Evolutionary conservation across 495 filamentous ascomycete genomes (phyloP).

Genomic region (Tricharina praecox): DNA sequence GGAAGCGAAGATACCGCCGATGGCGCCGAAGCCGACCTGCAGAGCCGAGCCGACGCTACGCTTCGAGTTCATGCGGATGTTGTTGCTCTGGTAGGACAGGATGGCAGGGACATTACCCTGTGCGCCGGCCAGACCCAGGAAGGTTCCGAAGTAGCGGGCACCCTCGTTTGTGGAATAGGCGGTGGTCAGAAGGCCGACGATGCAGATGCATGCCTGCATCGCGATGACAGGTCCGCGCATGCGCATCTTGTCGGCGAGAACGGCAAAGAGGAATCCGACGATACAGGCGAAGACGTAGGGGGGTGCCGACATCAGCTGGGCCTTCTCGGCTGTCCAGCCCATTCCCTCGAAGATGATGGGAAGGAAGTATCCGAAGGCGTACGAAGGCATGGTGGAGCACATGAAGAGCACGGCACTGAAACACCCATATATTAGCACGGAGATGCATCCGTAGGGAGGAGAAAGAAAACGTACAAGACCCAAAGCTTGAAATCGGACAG

Average conservation of each 20-base stretch:
- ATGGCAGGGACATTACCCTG: constrained; percentile 39
- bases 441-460: too few species aligned
- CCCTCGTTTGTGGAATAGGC: constrained; percentile 35
- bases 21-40: constrained; percentile 35
- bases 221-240: constrained; percentile 38
- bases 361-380: constrained; percentile 37
- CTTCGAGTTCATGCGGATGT: constrained; percentile 47
- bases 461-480: constrained; percentile 23
- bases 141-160: constrained; percentile 41
- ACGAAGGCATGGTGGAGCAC: constrained; percentile 31
- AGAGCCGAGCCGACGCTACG: constrained; percentile 29
- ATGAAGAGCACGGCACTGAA: constrained; percentile 32
- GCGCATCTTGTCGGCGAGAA: constrained; percentile 38
- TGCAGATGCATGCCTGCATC: constrained; percentile 33
- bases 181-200: constrained; percentile 38
- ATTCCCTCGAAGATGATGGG: constrained; percentile 37
- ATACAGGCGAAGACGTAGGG: constrained; percentile 30
- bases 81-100: constrained; percentile 47
- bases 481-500: constrained; percentile 31
- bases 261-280: constrained; percentile 30
- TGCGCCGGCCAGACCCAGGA: constrained; percentile 37
- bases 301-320: constrained; percentile 33
- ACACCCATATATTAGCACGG: too few species aligned
- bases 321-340: constrained; percentile 31
- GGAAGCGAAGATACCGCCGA: constrained; percentile 42